Percentiles rank a stretch among this genome's conserved stretches.
Conservation (phyloP, 192 early-diverging fungal species). For the Entomortierella chlamydospora region DNA sequence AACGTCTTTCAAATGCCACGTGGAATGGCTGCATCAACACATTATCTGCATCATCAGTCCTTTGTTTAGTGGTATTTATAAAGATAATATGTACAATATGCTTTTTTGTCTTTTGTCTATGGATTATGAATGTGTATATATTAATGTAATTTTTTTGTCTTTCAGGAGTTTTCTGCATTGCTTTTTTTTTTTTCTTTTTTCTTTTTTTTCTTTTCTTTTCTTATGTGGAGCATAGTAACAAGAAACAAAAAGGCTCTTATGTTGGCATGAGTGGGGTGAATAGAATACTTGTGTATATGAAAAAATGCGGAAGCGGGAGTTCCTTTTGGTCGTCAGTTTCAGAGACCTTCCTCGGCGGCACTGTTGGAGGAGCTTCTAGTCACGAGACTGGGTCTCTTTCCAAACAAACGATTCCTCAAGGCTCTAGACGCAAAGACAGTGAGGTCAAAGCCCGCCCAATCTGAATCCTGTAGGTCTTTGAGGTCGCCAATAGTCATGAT, state of each 20-base stretch:
- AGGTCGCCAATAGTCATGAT: slow-evolving; percentile 85
- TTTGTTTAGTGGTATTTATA: too few species aligned
- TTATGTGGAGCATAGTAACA: too few species aligned
- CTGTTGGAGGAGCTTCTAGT: slow-evolving; percentile 19
- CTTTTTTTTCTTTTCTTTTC: background rate
- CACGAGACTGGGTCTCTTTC: slow-evolving; percentile 41
- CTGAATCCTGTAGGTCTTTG: slow-evolving; percentile 76
- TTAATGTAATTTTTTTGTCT: background rate
- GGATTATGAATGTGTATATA: background rate
- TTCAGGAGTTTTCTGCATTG: background rate
- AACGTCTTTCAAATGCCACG: too few species aligned
- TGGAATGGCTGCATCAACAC: too few species aligned
- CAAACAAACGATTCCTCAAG: slow-evolving; percentile 65
- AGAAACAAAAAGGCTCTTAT: too few species aligned
- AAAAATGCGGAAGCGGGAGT: background rate
- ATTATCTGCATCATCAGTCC: too few species aligned
- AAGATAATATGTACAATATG: background rate
- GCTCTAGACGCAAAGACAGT: slow-evolving; percentile 69
- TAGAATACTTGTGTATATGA: background rate
- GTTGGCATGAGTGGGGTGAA: too few species aligned
- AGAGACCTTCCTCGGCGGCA: slow-evolving; percentile 27
- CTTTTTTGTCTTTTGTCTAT: slow-evolving; percentile 7
- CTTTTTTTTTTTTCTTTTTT: slow-evolving; percentile 9
- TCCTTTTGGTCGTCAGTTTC: background rate
- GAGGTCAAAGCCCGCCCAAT: slow-evolving; percentile 74